Conservation (phyloP, 2,329 filamentous ascomycete species). For the Talaromyces sp. region DNA sequence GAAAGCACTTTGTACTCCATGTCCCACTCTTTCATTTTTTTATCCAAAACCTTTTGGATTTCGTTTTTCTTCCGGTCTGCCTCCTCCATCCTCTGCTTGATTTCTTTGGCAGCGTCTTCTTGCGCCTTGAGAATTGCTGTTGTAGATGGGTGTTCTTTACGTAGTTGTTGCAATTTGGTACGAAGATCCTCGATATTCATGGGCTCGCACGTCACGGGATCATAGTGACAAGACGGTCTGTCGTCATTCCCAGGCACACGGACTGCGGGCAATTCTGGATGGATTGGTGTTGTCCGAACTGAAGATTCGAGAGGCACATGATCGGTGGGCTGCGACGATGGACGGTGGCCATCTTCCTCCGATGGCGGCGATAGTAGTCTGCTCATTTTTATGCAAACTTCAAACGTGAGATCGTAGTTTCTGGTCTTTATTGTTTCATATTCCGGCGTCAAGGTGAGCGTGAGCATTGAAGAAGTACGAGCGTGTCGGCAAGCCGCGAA, state of each 20-base stretch:
- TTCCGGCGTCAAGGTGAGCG: not conserved
- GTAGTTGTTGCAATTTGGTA: constrained; percentile 29
- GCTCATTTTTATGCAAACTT: constrained; percentile 18
- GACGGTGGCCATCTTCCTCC: constrained; percentile 19
- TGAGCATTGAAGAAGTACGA: not conserved
- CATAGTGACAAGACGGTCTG: constrained; percentile 27
- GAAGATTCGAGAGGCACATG: constrained; percentile 30
- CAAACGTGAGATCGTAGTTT: not conserved
- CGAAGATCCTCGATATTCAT: constrained; percentile 27
- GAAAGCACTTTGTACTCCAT: constrained; percentile 29
- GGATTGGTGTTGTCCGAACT: constrained; percentile 35
- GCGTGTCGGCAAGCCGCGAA: not conserved
- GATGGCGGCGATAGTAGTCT: constrained; percentile 32
- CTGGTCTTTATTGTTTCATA: not conserved
- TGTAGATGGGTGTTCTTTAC: constrained; percentile 31
- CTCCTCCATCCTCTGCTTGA: constrained; percentile 33
- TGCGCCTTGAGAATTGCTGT: constrained; percentile 34
- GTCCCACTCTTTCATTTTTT: constrained; percentile 39
- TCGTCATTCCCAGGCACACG: constrained; percentile 30
- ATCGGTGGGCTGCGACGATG: constrained; percentile 13
- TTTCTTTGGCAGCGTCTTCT: constrained; percentile 33
- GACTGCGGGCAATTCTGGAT: constrained; percentile 34
- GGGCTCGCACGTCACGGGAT: constrained; percentile 35
- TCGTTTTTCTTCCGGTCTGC: constrained; percentile 34
- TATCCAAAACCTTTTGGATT: constrained; percentile 37